Base-by-base conservation (phyloP, 1,284 basidiomycete genomes). In the Trametes versicolor region DNA sequence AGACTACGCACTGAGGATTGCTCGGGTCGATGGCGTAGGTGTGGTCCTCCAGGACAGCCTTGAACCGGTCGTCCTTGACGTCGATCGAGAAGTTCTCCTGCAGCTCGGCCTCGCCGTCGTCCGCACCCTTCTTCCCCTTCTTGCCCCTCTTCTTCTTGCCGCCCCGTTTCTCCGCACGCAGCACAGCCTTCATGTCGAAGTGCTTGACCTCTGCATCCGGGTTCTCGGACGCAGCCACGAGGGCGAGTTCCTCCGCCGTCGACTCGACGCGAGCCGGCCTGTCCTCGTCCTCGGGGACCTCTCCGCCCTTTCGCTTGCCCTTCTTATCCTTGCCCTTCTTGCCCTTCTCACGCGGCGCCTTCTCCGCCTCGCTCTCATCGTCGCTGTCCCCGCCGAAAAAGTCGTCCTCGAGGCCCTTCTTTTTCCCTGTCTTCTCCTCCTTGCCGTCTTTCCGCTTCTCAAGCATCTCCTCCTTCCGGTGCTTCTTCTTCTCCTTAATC, bases 11-110 rank as follows among this genome's bases (percentile, higher is more conserved):
- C 96, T 90, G 93, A 75, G 97, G 95, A 80, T 99, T 95, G 54
- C 90, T 95, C 23, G 98, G 97, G 77, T 99, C 98, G 71, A 99
- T 95, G 0, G 97, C 97, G 74, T 95, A 99, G 50, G 90, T 87
- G 72, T 96, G 90, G 74, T 99, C 94, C 70, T 98, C 94, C 75
- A 96, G 92, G 53, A 99, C 75, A 12, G 87, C 91, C 70, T 87
- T 87, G 84, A 99, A 99, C 32, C 98, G 90, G 5, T 92, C 87
- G 74, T 99, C 98, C 71, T 88, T 87, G 62, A 95, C 88, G 75
- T 99, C 85, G 71, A 99, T 89, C 55, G 84, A 79, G 79, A 99
- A 99, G 63, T 93, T 88, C 62, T 90, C 86, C 76, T 92, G 92
- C 19, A 85, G 75, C 68, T 92, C 91, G 55, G 85, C 80, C 17